Conservation (phyloP, 306 rosid species). For the Malus fusca region DNA sequence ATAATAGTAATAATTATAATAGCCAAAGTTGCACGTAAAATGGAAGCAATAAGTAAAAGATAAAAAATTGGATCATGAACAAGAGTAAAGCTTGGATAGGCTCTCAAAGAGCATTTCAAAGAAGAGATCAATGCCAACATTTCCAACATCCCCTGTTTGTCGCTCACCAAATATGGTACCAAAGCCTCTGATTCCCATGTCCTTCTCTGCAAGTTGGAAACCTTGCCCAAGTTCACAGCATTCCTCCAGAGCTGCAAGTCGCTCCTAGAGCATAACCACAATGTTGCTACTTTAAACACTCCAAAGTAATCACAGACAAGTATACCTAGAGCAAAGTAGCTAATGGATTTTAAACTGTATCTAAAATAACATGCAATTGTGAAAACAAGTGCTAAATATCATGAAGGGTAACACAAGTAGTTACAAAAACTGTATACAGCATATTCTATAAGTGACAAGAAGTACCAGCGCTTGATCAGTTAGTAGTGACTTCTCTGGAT, state of each 20-base stretch:
- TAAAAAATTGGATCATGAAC: too few relatives aligned
- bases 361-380: not conserved
- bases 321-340: slow-evolving; percentile 1
- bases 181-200: slow-evolving; percentile 96
- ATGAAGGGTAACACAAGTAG: not conserved
- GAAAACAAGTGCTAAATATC: not conserved
- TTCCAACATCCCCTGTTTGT: too few relatives aligned
- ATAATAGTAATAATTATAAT: too few relatives aligned
- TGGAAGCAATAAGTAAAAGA: too few relatives aligned
- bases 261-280: slow-evolving; percentile 51
- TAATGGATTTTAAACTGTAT: not conserved
- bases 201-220: slow-evolving; percentile 93
- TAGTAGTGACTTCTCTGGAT: slow-evolving; percentile 68
- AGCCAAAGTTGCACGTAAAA: too few relatives aligned
- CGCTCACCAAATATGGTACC: slow-evolving; percentile 94
- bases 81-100: too few relatives aligned
- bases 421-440: not conserved
- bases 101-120: too few relatives aligned
- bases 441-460: slow-evolving; percentile 11
- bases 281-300: slow-evolving; percentile 23
- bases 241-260: slow-evolving; percentile 92
- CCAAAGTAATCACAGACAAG: not conserved
- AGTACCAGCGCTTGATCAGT: slow-evolving; percentile 77
- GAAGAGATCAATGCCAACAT: too few relatives aligned
- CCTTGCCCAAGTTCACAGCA: slow-evolving; percentile 96